Conservation (phyloP, 2,329 filamentous ascomycete species). For the Lachnum nothofagi region DNA sequence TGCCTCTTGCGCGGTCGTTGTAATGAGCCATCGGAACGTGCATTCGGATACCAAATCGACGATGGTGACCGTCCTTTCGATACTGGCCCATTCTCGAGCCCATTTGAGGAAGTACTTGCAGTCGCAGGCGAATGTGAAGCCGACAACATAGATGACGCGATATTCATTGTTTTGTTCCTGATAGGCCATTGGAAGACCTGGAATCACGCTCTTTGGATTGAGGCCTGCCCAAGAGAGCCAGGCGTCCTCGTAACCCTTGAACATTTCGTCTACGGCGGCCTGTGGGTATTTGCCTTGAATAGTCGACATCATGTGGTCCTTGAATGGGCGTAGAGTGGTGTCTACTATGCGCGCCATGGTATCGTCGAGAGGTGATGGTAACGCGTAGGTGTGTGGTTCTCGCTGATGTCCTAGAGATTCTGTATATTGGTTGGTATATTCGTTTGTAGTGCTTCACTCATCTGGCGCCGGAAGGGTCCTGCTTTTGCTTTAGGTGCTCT, state of each 20-base stretch:
- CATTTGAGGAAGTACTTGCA: slow-evolving; percentile 5
- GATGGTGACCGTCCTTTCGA: slow-evolving; percentile 17
- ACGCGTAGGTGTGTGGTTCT: too few relatives aligned
- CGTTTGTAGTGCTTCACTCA: too few relatives aligned
- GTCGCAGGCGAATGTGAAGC: slow-evolving; percentile 10
- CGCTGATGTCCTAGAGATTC: too few relatives aligned
- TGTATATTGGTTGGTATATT: too few relatives aligned
- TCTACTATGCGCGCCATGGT: too few relatives aligned
- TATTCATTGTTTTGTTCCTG: slow-evolving; percentile 11
- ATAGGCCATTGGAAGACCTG: slow-evolving; percentile 20
- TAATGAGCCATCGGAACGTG: slow-evolving; percentile 26
- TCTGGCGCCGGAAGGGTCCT: too few relatives aligned
- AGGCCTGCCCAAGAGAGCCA: slow-evolving; percentile 16
- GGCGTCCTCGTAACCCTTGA: slow-evolving; percentile 9
- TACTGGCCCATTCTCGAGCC: slow-evolving; percentile 10
- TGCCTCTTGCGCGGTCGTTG: slow-evolving; percentile 18
- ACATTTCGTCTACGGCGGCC: neutral
- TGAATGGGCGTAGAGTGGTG: neutral
- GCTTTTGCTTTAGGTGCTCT: too few relatives aligned
- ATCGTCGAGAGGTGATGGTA: too few relatives aligned
- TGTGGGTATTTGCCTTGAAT: neutral
- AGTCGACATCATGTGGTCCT: neutral
- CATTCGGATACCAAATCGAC: slow-evolving; percentile 15
- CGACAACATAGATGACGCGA: slow-evolving; percentile 22
- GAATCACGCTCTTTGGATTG: slow-evolving; percentile 5